Conservation (phyloP, 176 grass and related monocot genomes). For the Aegilops speltoides region DNA sequence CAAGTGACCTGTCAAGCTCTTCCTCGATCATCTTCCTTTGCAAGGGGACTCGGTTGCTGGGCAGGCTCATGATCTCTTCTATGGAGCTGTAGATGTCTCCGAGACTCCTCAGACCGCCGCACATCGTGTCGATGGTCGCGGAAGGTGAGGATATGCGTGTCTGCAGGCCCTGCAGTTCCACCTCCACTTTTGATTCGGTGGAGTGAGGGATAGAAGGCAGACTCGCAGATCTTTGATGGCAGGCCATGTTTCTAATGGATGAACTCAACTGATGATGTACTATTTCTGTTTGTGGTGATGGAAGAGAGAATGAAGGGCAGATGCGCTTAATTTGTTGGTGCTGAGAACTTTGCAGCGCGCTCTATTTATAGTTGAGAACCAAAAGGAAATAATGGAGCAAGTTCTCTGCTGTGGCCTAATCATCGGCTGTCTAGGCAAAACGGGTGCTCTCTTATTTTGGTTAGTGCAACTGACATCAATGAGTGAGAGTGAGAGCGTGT, state of each 20-base stretch:
- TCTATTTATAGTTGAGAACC: constrained; percentile 33
- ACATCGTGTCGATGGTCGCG: neutral
- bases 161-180: constrained; percentile 33
- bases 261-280: neutral
- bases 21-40: constrained; percentile 39
- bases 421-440: neutral
- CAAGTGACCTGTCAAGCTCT: constrained; percentile 44
- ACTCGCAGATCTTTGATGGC: constrained; percentile 50
- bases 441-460: neutral
- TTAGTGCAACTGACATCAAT: constrained; percentile 26
- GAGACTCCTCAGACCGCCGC: constrained; percentile 27
- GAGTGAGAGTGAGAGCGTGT: neutral
- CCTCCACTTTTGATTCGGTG: constrained; percentile 28
- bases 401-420: neutral
- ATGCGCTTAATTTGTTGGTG: neutral
- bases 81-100: constrained; percentile 25
- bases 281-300: constrained; percentile 7
- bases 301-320: neutral
- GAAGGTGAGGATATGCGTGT: neutral
- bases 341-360: neutral
- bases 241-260: constrained; percentile 33
- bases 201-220: constrained; percentile 31
- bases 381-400: constrained; percentile 7
- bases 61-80: constrained; percentile 40
- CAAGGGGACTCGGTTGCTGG: constrained; percentile 29